Evolutionary conservation across 1,284 basidiomycete species (phyloP), one percentile per base, ranked within the genome.

Genomic region (Trichosporon sp.): DNA sequence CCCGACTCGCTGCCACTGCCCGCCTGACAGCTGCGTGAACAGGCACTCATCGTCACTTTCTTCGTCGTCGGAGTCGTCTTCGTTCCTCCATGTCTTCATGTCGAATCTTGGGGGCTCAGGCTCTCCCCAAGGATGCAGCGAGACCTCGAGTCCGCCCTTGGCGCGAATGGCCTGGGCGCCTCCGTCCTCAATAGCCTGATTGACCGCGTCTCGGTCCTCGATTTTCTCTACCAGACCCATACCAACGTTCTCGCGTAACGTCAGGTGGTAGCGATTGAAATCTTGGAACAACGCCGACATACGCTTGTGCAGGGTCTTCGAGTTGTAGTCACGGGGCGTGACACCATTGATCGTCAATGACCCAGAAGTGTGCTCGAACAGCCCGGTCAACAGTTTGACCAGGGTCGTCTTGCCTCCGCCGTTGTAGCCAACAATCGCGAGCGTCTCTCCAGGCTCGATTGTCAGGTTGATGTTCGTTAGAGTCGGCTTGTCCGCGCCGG

Each of bases 1-100:
- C 11, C 91, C 91, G 72, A 93, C 87, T 74, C 91, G 86, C 83
- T 93, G 92, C 92, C 92, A 93, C 89, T 93, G 81, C 71, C 66
- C 75, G 68, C 65, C 73, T 68, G 21, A 78, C 64, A 67, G 65
- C 53, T 53, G 15, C 27, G 34, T 13, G 21, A 35, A 35, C n/a
- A 31, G 62, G 11, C 12, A 21, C n/a, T 65, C 68, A 9, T 69
- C 35, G 15, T 60, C 60, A 6, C 27, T 29, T n/a, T 56, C 66
- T n/a, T 56, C 66, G 62, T n/a, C 23, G 27, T 67, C 66, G 6
- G 42, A 35, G 12, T 58, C 21, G 21, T n/a, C 38, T 0, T 18
- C 38, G 38, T 66, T 27, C 29, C 53, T 27, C 64, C 64, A 62
- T 31, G 31, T 51, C 60, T 64, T 64, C 47, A 44, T 12, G 23